Evolutionary conservation across 2,329 filamentous ascomycete genomes (phyloP), one percentile per base, ranked within the genome.

Genomic region (Fusarium irregulare): DNA sequence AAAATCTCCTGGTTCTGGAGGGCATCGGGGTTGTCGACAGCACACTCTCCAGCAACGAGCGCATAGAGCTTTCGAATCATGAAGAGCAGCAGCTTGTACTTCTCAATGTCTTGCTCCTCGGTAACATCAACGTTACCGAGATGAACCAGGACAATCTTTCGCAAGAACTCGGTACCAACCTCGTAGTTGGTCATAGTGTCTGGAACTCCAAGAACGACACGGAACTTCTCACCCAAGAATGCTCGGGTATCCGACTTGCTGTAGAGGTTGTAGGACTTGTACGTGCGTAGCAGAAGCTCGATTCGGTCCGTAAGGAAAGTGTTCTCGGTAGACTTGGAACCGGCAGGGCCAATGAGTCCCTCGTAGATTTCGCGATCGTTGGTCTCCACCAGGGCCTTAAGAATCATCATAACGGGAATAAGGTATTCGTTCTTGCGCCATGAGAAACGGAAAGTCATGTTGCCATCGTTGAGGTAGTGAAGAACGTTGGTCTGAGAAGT

Each of bases 351-450:
- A 48, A 98, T 91, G 54, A 99, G 83, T n/a, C 92, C 92, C 80
- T 98, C 94, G 64, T 97, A 98, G 46, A 99, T 96, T 78, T 98
- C 94, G 60, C 93, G 89, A 77, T 99, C 96, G 78, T 97, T 99
- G 18, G 96, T 99, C 80, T 99, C 95, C 4, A 96, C 88, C 51
- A 99, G 84, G 2, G 96, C 95, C 83, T 98, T 99, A 70, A 99
- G 83, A 34, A 99, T 90, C 95, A 99, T 98, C 87, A 98, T 91
- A 66, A 94, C 92, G 2, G 96, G 96, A 4, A 99, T 88, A n/a
- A 99, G 88, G 77, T 93, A 99, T 80, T 99, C 96, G 73, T 94
- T 93, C 82, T 99, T 99, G 73, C 94, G 88, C 95, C 95, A 99
- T 9, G 95, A 98, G 81, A 99, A 99, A 60, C 96, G 88, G 82